Evolutionary conservation across 1,139 yeast genomes (phyloP), one percentile per base, ranked within the genome.

Genomic region (Taphrina wiesneri): DNA sequence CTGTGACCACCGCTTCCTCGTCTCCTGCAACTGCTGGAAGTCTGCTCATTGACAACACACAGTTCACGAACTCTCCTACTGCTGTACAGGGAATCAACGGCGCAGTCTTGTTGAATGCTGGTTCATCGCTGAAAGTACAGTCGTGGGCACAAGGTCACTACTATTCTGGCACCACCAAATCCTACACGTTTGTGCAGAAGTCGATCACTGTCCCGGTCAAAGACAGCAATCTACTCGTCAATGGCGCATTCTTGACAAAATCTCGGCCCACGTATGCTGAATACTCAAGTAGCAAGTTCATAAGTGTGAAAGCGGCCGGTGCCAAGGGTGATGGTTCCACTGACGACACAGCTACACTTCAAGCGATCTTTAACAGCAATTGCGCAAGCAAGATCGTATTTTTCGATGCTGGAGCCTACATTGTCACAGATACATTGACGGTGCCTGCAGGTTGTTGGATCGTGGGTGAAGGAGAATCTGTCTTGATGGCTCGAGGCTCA

Each of bases 391-490:
- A 43, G 13, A 61, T 66, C 41, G 46, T 67, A 2, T 67, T 49
- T 49, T 67, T 67, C 52, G 67, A 64, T 30, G 68, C 68, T 3
- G 69, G 69, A 28, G 52, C 64, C 7, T 67, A 67, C 25, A 36
- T 67, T 25, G 64, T 65, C 6, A 65, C 60, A 30, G 51, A 65
- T 43, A 67, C 69, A 7, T 26, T 67, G 36, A 26, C 15, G 7
- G 28, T 67, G n/a, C 69, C 69, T 13, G 53, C 69, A 7, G 68
- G 68, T 6, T 52, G 61, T 19, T 45, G 46, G 54, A 46, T 67
- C 19, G 68, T 67, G 28, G 69, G 69, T 17, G 69, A 67, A 30
- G 69, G 59, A n/a, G 66, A 67, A 65, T 49, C 64, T 13, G 64
- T 65, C 13, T 39, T 67, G 13, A 61, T 57, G 46, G 69, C 68